A percentile compares a stretch with the other conserved stretches of the same genome.
Conservation (phyloP, 108 stramenopile genomes). For the Cyclotella atomus region DNA sequence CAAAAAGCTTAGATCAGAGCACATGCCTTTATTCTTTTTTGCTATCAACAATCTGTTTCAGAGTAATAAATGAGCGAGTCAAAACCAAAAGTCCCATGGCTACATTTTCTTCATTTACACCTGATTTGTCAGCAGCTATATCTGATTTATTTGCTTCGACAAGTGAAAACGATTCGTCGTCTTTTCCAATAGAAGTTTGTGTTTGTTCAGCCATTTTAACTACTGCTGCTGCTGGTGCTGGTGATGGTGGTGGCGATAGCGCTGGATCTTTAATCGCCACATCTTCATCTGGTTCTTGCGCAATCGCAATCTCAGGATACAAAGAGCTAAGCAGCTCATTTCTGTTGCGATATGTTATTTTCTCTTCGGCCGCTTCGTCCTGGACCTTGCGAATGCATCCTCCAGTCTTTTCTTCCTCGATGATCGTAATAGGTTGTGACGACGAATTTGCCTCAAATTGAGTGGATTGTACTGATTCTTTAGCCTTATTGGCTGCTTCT, state of each 20-base stretch:
- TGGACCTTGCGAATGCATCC: slow-evolving; percentile 6
- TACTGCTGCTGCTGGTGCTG: not conserved
- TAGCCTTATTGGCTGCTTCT: not conserved
- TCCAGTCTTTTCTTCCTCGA: not conserved
- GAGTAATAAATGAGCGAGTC: slow-evolving; percentile 4
- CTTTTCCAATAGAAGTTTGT: not conserved
- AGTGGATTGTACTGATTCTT: not conserved
- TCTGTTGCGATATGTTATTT: slow-evolving; percentile 1
- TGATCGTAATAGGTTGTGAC: not conserved
- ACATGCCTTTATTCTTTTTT: not conserved
- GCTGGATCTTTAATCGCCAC: not conserved
- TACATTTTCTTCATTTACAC: slow-evolving; percentile 2
- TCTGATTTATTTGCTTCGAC: not conserved
- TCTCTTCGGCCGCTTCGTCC: not conserved
- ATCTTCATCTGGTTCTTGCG: not conserved
- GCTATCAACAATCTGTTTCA: slow-evolving; percentile 1
- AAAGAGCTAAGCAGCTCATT: not conserved
- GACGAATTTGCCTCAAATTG: not conserved
- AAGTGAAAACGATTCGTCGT: not conserved
- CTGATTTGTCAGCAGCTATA: not conserved
- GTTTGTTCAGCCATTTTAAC: no score
- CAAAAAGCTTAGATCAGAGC: no score
- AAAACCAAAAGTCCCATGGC: slow-evolving; percentile 9
- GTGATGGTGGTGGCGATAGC: not conserved
- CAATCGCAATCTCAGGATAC: not conserved